Base-by-base conservation (phyloP, 2,329 filamentous ascomycete species). In the Plenodomus tracheiphilus region DNA sequence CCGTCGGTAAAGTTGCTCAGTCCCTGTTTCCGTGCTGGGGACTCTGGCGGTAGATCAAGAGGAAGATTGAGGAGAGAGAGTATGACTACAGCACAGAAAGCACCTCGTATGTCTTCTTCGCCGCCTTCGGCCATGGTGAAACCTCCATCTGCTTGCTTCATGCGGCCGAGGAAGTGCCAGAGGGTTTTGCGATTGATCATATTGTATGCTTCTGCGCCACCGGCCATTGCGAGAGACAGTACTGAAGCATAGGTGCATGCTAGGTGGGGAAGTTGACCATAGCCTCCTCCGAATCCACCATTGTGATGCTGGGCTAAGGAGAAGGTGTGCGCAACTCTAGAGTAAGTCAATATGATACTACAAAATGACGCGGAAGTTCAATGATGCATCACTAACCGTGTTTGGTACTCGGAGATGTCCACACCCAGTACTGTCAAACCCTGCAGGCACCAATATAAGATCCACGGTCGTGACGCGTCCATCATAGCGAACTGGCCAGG, bases 221-320 rank as follows among this genome's bases (percentile, higher is more conserved):
- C 91, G 36, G 93, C 88, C 54, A 91, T 82, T 19, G 87, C 84
- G 43, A 99, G 78, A 39, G 88, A 85, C 49, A 99, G 81, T 17
- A 96, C 76, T 35, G 87, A 82, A 40, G 92, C 91, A 79, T 97
- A 99, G 1, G 89, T 91, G 39, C 89, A 87, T 48, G 94, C 94
- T 59, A 94, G 82, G 74, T 99, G 94, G 44, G 90, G 91, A 58
- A 84, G 80, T 69, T 97, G 94, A 21, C 93, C 91, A 71, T 91
- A 88, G n/a, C 94, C 92, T 55, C 93, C 94, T 43, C 91, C 94
- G 70, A 96, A 96, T 2, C 94, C 94, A 42, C 94, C 94, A 15
- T 79, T 80, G 18, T 79, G 72, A 71, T 97, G 95, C 74, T 97
- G 94, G 74, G 93, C 86, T 38, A 89, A 84, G 40, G 80, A 81